These are phyloP conservation scores for Penicillium griseofulvum DNA, from an alignment of 2,329 filamentous ascomycete genomes.

Conservation along the genomic window DNA sequence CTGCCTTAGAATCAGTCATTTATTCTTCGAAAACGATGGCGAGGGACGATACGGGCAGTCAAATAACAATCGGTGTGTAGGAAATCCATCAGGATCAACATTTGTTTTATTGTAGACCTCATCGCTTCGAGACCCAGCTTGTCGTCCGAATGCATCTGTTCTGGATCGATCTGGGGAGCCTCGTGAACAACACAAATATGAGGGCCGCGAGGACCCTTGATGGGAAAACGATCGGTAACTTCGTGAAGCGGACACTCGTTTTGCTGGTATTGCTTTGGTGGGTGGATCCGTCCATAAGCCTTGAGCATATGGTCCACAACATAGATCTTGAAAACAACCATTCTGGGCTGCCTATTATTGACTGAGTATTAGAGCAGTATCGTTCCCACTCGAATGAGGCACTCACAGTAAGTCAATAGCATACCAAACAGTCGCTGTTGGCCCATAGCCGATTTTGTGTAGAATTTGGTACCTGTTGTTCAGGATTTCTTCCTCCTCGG, in stretches of 20 bases:
- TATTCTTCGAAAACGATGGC: background rate
- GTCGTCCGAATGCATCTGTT: background rate
- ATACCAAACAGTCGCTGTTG: conserved; percentile 29
- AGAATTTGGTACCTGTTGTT: conserved; percentile 24
- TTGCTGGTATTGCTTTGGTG: background rate
- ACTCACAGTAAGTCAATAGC: background rate
- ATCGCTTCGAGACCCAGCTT: background rate
- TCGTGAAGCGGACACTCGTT: conserved; percentile 18
- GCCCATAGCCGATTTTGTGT: conserved; percentile 29
- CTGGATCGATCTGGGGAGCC: background rate
- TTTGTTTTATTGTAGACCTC: background rate
- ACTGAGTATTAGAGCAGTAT: background rate
- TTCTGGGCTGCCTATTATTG: conserved; percentile 4
- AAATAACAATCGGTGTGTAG: conserved; percentile 3
- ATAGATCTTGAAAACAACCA: conserved; percentile 23
- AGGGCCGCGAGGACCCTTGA: conserved; percentile 16
- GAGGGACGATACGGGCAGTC: background rate
- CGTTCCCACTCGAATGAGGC: background rate
- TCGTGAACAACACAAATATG: conserved; percentile 26
- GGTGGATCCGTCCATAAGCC: conserved; percentile 17
- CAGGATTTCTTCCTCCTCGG: conserved; percentile 16
- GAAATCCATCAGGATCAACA: conserved; percentile 3
- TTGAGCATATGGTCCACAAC: conserved; percentile 18
- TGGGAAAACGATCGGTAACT: conserved; percentile 17
- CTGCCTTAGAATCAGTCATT: background rate